A percentile compares a stretch with the other conserved stretches of the same genome.
These are phyloP conservation scores for Harrya chromipes DNA, from an alignment of 768 basidiomycete species.

Conservation along the genomic window DNA sequence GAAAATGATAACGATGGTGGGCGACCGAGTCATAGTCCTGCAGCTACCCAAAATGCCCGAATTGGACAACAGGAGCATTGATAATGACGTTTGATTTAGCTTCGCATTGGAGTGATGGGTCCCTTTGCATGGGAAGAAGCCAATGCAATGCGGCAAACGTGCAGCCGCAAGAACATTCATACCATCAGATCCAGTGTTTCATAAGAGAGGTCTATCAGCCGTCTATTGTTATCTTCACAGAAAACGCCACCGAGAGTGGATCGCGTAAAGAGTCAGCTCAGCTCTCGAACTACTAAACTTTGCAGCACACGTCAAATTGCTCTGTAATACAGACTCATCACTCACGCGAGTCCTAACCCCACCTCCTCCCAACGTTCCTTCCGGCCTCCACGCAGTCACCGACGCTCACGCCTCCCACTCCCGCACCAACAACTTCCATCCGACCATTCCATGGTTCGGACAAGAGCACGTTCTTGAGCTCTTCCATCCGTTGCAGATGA, in stretches of 20 bases:
- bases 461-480: slow-evolving; percentile 46
- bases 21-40: neutral
- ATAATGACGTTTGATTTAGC: slow-evolving; percentile 18
- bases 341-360: slow-evolving; percentile 31
- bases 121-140: slow-evolving; percentile 6
- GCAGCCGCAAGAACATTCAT: slow-evolving; percentile 11
- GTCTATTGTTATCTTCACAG: slow-evolving; percentile 4
- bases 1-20: neutral
- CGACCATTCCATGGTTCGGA: slow-evolving; percentile 42
- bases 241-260: slow-evolving; percentile 9
- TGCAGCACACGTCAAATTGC: slow-evolving; percentile 12
- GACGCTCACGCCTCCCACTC: slow-evolving; percentile 83
- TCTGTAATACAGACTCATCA: slow-evolving; percentile 3
- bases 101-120: slow-evolving; percentile 16
- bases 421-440: slow-evolving; percentile 76
- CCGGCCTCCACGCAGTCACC: slow-evolving; percentile 83
- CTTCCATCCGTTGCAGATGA: slow-evolving; percentile 65
- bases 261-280: slow-evolving; percentile 1
- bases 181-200: slow-evolving; percentile 19
- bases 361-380: slow-evolving; percentile 47
- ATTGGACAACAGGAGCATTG: slow-evolving; percentile 5
- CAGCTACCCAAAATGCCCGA: neutral
- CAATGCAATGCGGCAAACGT: slow-evolving; percentile 25
- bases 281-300: slow-evolving; percentile 10
- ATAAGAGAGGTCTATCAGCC: slow-evolving; percentile 6